Evolutionary conservation across 2,329 filamentous ascomycete genomes (phyloP).

Genomic region (Verruconis gallopava): DNA sequence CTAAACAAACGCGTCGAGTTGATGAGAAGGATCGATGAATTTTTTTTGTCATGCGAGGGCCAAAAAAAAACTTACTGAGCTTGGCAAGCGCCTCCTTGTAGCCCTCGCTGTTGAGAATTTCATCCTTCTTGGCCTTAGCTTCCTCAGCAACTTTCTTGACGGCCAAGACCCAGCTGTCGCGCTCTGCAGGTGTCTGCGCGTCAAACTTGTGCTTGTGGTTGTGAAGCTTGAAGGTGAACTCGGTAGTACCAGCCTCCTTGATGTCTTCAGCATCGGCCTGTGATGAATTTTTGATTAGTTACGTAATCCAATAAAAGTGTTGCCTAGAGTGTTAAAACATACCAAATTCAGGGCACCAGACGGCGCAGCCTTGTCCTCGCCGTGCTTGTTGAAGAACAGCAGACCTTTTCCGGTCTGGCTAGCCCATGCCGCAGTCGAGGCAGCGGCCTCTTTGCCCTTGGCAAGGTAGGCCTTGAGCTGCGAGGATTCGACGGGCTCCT

Average conservation of each 20-base stretch:
- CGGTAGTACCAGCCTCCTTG: constrained; percentile 58
- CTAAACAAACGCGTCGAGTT: not conserved
- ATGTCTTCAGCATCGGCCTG: constrained; percentile 59
- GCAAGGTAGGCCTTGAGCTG: constrained; percentile 66
- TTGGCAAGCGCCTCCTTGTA: constrained; percentile 82
- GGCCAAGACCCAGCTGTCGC: constrained; percentile 83
- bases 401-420: constrained; percentile 91
- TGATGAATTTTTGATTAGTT: constrained; percentile 19
- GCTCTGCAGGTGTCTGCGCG: constrained; percentile 59
- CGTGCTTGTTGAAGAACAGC: constrained; percentile 78
- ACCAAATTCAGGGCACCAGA: constrained; percentile 77
- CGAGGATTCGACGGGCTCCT: constrained; percentile 60
- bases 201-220: constrained; percentile 93
- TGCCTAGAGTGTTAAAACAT: constrained; percentile 25
- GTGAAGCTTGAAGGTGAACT: constrained; percentile 76
- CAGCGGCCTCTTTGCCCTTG: constrained; percentile 71
- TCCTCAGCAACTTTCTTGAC: constrained; percentile 72
- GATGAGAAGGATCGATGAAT: constrained; percentile 14
- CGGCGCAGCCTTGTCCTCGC: constrained; percentile 67
- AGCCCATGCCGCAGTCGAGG: constrained; percentile 75
- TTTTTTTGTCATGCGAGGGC: not conserved
- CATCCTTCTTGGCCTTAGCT: constrained; percentile 67
- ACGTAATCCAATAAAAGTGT: not conserved
- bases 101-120: constrained; percentile 62
- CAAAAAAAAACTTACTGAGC: constrained; percentile 37